A percentile compares a stretch with the other conserved stretches of the same genome.
These are phyloP conservation scores for Letharia columbiana DNA, from an alignment of 495 filamentous ascomycete species.

Conservation along the genomic window DNA sequence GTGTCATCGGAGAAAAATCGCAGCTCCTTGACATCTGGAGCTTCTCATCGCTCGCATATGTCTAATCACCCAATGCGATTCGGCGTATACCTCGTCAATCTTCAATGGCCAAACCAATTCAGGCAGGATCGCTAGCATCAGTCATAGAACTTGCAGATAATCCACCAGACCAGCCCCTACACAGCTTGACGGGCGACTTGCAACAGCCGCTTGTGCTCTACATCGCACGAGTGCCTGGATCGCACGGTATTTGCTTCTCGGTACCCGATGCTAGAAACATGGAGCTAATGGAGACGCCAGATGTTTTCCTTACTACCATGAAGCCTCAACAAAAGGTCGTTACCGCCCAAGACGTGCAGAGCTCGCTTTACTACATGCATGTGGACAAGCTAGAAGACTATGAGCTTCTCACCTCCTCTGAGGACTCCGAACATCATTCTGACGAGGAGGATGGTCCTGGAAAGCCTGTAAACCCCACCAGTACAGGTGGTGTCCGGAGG, in stretches of 20 bases:
- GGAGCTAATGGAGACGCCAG: conserved; percentile 37
- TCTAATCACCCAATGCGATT: neutral
- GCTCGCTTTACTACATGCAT: conserved; percentile 86
- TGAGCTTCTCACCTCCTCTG: conserved; percentile 33
- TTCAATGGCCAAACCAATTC: conserved; percentile 44
- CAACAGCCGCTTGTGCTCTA: conserved; percentile 70
- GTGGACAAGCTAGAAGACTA: conserved; percentile 58
- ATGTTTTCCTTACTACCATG: conserved; percentile 87
- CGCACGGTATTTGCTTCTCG: conserved; percentile 54
- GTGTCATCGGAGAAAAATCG: neutral
- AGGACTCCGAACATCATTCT: neutral
- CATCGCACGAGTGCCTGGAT: conserved; percentile 86
- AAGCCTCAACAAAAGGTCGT: conserved; percentile 83
- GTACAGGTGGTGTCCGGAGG: conserved; percentile 6
- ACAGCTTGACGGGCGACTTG: conserved; percentile 50
- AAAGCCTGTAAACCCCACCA: neutral
- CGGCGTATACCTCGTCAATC: conserved; percentile 7
- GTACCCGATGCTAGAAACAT: neutral
- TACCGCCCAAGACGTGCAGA: conserved; percentile 76
- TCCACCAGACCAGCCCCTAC: conserved; percentile 73
- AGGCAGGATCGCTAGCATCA: conserved; percentile 74
- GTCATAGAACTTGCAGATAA: conserved; percentile 76
- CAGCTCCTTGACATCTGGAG: conserved; percentile 9
- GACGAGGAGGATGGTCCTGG: neutral
- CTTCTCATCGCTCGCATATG: neutral